Conservation (phyloP, 352 stramenopile species). For the Stramenopiles sp. region DNA sequence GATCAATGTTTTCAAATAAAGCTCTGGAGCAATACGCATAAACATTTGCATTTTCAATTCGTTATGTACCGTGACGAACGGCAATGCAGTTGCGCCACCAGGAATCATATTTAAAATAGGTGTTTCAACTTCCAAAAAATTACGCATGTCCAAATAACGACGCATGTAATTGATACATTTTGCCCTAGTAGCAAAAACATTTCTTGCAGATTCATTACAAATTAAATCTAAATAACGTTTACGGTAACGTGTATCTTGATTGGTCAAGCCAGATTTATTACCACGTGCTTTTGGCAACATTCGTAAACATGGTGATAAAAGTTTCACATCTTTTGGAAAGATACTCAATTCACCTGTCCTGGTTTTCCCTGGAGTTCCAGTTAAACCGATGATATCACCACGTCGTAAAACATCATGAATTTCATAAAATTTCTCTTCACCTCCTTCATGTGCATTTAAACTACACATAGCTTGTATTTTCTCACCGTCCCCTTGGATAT, state of each 20-base stretch:
- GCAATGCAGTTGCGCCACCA: constrained; percentile 83
- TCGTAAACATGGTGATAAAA: constrained; percentile 56
- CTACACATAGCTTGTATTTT: constrained; percentile 93
- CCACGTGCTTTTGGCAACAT: constrained; percentile 50
- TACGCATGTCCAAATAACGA: constrained; percentile 63
- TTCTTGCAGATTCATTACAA: constrained; percentile 68
- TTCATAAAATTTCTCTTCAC: constrained; percentile 30
- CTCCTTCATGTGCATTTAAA: constrained; percentile 36
- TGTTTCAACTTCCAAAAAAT: constrained; percentile 97
- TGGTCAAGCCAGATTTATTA: constrained; percentile 41
- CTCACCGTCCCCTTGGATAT: constrained; percentile 72
- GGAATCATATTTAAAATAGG: constrained; percentile 95
- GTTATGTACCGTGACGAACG: constrained; percentile 94
- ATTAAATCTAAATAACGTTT: constrained; percentile 97
- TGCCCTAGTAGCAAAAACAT: constrained; percentile 74
- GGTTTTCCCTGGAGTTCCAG: constrained; percentile 77
- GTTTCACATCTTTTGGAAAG: constrained; percentile 56
- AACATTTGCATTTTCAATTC: constrained; percentile 85
- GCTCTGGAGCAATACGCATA: constrained; percentile 87
- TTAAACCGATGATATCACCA: constrained; percentile 87
- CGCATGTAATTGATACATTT: constrained; percentile 75
- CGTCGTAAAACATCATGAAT: constrained; percentile 71
- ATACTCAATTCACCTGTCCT: constrained; percentile 94
- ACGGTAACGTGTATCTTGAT: constrained; percentile 88
- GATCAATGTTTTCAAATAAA: constrained; percentile 95